Evolutionary conservation across 2,329 filamentous ascomycete genomes (phyloP).

Genomic region (Penicillium brevicompactum): DNA sequence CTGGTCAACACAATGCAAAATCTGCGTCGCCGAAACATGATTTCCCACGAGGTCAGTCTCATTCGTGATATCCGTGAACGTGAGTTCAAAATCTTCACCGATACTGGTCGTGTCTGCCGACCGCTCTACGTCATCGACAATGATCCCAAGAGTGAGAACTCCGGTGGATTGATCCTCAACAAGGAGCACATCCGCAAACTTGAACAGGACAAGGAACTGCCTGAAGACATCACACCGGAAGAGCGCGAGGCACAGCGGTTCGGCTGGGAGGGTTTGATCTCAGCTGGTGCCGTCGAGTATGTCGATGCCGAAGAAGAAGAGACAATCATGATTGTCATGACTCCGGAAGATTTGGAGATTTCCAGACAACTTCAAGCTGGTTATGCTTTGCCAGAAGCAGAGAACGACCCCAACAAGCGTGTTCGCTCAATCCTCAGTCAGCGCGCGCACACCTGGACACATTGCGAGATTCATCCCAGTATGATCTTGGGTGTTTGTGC

Average conservation of each 20-base stretch:
- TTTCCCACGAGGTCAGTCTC: conserved; percentile 90
- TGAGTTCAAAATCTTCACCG: conserved; percentile 98
- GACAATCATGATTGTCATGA: conserved; percentile 99
- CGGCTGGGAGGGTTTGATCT: conserved; percentile 85
- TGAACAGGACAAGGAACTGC: conserved; percentile 70
- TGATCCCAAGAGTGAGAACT: conserved; percentile 71
- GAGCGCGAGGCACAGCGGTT: conserved; percentile 65
- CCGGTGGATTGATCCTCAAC: conserved; percentile 77
- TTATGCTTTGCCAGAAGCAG: conserved; percentile 61
- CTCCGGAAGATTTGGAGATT: conserved; percentile 86
- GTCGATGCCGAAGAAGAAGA: conserved; percentile 98
- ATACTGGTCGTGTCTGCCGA: conserved; percentile 91
- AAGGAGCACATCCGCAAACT: conserved; percentile 80
- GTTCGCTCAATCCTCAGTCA: conserved; percentile 87
- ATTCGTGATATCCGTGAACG: conserved; percentile 95
- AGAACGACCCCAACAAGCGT: conserved; percentile 76
- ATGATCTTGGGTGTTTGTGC: conserved; percentile 99
- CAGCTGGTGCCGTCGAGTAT: conserved; percentile 87
- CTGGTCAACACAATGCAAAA: conserved; percentile 78
- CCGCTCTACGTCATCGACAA: conserved; percentile 94
- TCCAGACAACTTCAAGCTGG: conserved; percentile 71
- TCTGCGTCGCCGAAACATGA: conserved; percentile 76
- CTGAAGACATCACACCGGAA: conserved; percentile 61
- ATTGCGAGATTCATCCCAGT: conserved; percentile 98
- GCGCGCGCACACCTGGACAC: conserved; percentile 88